Base-by-base conservation (phyloP, 2,329 filamentous ascomycete species). In the Cytospora mali region DNA sequence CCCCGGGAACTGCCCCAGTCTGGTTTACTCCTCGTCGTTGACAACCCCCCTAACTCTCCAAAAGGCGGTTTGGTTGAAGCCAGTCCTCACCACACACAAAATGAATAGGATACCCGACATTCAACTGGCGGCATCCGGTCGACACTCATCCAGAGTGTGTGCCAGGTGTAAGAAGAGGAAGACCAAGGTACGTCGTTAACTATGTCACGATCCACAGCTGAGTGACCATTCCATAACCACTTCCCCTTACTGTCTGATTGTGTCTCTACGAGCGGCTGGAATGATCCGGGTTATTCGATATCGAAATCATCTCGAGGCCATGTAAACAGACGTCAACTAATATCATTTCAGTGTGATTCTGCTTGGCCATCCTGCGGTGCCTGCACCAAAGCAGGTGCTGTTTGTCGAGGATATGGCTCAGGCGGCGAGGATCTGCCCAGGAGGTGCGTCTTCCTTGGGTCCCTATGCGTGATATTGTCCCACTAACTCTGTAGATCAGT, bases 131-230 rank as follows among this genome's bases (percentile, higher is more conserved):
- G 58, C 51, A 29, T 61, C 58, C n/a, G 50, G 58, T 27, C 51
- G 58, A 29, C 51, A 56, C 21, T 61, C 58, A 25, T 61, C 58
- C 13, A 61, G 55, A 39, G 58, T 61, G 21, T 61, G 58, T 23
- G 51, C 58, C 27, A 61, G 58, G 31, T 61, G 58, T 29, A 61
- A 61, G 52, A 61, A 61, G 29, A 33, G 58, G 27, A 61, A 61
- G 52, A 61, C 58, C 18, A 61, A 59, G 57, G 57, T 59, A 39
- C 4, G 57, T 59, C 29, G 33, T 28, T 27, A n/a, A n/a, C n/a
- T n/a, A n/a, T 21, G n/a, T 53, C 49, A 7, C 31, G 49, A 50
- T 50, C 57, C 57, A 59, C 49, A 46, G 57, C 57, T 49, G 52
- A 33, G 49, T 59, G 57, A 46, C 6, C 31, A 21, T 53, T 29